A percentile compares a stretch with the other conserved stretches of the same genome.
Conservation (phyloP, 2,329 filamentous ascomycete genomes). For the Neurospora sp. region DNA sequence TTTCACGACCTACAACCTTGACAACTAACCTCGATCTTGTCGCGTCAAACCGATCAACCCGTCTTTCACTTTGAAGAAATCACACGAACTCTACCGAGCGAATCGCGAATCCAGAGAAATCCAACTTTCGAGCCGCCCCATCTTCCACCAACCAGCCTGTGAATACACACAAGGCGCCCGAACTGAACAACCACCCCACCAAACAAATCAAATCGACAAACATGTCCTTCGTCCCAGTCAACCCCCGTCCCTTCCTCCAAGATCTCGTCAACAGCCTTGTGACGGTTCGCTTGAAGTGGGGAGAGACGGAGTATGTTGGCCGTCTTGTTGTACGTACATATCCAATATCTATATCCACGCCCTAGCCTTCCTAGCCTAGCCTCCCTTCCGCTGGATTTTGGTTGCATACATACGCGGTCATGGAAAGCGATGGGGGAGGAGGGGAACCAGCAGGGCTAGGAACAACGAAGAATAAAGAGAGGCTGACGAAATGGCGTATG, state of each 20-base stretch:
- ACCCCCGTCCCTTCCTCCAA: constrained; percentile 94
- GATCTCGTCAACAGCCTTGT: constrained; percentile 88
- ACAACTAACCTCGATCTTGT: background rate
- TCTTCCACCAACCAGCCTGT: background rate
- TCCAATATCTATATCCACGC: too few species aligned
- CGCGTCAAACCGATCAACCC: background rate
- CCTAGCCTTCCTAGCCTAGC: too few species aligned
- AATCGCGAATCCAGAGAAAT: background rate
- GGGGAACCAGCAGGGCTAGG: too few species aligned
- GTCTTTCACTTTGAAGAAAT: background rate
- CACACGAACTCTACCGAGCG: background rate
- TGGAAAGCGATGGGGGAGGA: too few species aligned
- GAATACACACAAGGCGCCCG: background rate
- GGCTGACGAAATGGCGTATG: too few species aligned
- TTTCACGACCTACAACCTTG: background rate
- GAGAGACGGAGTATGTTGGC: constrained; percentile 94
- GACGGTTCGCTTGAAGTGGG: constrained; percentile 93
- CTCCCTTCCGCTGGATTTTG: too few species aligned
- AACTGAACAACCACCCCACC: background rate
- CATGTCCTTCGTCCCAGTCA: constrained; percentile 69
- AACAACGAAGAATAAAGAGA: too few species aligned
- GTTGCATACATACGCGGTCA: background rate
- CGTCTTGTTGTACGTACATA: constrained; percentile 43
- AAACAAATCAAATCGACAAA: background rate
- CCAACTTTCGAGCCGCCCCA: background rate